Evolutionary conservation across 345 rosid genomes (phyloP).

Genomic region (Populus tremula): DNA sequence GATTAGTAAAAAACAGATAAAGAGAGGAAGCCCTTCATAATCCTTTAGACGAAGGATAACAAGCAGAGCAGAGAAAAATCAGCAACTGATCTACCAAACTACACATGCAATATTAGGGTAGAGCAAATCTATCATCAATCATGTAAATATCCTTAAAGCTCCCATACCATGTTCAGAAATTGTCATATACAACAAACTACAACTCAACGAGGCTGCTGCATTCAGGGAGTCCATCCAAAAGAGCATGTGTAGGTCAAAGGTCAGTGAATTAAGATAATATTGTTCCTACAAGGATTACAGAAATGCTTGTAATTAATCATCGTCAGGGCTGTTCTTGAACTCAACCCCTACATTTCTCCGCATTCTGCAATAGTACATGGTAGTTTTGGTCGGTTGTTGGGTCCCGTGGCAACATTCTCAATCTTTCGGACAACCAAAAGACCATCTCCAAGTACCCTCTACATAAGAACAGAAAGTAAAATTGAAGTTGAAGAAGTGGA

Average conservation of each 20-base stretch:
- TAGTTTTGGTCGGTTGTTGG: constrained; percentile 85
- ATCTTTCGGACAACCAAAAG: constrained; percentile 80
- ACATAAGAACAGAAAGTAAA: neutral
- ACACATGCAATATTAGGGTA: too few species aligned
- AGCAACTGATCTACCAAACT: too few species aligned
- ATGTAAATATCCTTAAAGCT: neutral
- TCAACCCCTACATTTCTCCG: constrained; percentile 70
- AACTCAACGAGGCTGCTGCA: neutral
- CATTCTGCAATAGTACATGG: constrained; percentile 77
- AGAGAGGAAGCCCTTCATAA: too few species aligned
- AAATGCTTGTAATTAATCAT: neutral
- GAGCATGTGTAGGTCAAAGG: neutral
- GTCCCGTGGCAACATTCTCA: constrained; percentile 93
- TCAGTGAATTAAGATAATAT: neutral
- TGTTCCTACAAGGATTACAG: neutral
- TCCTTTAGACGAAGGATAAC: too few species aligned
- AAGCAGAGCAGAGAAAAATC: too few species aligned
- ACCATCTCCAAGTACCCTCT: constrained; percentile 95
- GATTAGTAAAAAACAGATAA: too few species aligned
- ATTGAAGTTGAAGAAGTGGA: neutral
- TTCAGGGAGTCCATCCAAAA: neutral
- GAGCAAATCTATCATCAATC: too few species aligned
- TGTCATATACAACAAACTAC: neutral
- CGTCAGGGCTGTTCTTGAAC: neutral
- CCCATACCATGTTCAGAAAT: too few species aligned